Percentiles rank a stretch among this genome's conserved stretches.
Evolutionary conservation across 257 asterid species (phyloP).

Genomic region (Marsdenia floribunda): DNA sequence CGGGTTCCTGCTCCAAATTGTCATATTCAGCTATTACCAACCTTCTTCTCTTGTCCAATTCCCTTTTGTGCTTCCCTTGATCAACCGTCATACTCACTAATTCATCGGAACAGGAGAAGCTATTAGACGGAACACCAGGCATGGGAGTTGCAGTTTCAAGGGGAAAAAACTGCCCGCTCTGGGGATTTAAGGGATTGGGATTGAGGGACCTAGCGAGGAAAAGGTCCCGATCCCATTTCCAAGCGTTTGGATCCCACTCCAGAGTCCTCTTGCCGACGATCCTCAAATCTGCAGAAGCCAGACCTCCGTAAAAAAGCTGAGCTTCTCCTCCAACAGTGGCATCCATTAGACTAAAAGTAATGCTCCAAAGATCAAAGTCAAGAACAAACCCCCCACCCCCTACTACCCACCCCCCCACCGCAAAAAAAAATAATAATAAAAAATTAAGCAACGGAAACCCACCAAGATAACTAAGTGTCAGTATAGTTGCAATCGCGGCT

Average conservation of each 20-base stretch:
- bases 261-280: slow-evolving; percentile 30
- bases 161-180: slow-evolving; percentile 47
- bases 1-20: slow-evolving; percentile 24
- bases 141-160: slow-evolving; percentile 27
- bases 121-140: slow-evolving; percentile 37
- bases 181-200: slow-evolving; percentile 24
- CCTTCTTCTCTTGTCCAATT: slow-evolving; percentile 56
- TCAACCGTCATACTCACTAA: slow-evolving; percentile 25
- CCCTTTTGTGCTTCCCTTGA: slow-evolving; percentile 22
- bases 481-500: background rate
- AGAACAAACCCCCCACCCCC: background rate
- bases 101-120: slow-evolving; percentile 58
- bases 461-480: background rate
- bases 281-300: slow-evolving; percentile 38
- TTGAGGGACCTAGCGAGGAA: slow-evolving; percentile 55
- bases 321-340: slow-evolving; percentile 41
- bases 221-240: slow-evolving; percentile 87
- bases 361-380: background rate
- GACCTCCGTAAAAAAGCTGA: slow-evolving; percentile 31
- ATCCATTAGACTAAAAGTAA: slow-evolving; percentile 29
- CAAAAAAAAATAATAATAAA: background rate
- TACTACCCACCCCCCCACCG: no score
- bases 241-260: slow-evolving; percentile 71
- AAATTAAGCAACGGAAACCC: background rate
- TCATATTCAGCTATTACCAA: slow-evolving; percentile 27